These are phyloP conservation scores for Beauveria bassiana DNA, from an alignment of 2,329 filamentous ascomycete genomes.

Conservation along the genomic window DNA sequence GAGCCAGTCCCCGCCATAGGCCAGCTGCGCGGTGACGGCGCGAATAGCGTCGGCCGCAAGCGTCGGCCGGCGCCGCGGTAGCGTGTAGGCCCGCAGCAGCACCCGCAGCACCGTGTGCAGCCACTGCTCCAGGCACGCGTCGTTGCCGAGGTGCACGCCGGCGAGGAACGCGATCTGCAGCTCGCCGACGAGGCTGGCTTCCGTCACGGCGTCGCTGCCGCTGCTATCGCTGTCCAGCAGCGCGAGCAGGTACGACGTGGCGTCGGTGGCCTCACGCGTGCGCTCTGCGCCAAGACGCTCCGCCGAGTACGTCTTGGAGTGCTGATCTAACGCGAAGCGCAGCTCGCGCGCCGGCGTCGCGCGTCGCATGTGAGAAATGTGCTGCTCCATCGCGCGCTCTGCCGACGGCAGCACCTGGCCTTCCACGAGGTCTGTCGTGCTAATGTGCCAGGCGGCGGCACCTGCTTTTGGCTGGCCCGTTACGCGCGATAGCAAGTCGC, in stretches of 20 bases:
- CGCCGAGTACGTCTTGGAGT: slow-evolving; percentile 34
- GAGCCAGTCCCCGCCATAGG: slow-evolving; percentile 42
- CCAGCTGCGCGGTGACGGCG: slow-evolving; percentile 46
- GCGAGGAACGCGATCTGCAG: slow-evolving; percentile 53
- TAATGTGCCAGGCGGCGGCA: slow-evolving; percentile 41
- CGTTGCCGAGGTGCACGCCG: slow-evolving; percentile 50
- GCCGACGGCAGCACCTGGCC: slow-evolving; percentile 32
- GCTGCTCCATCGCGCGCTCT: slow-evolving; percentile 32
- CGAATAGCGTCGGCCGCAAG: slow-evolving; percentile 40
- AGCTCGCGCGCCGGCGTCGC: slow-evolving; percentile 33
- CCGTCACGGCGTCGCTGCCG: slow-evolving; percentile 16
- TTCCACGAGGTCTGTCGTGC: slow-evolving; percentile 44
- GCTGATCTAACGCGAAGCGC: slow-evolving; percentile 39
- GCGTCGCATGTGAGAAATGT: slow-evolving; percentile 26
- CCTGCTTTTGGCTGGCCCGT: slow-evolving; percentile 25
- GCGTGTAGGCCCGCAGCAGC: slow-evolving; percentile 41
- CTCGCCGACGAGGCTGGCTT: slow-evolving; percentile 47
- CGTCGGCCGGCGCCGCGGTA: slow-evolving; percentile 34
- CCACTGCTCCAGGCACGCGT: slow-evolving; percentile 55
- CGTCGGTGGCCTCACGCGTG: slow-evolving; percentile 38
- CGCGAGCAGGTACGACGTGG: slow-evolving; percentile 37
- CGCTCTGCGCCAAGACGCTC: slow-evolving; percentile 28
- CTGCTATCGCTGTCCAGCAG: slow-evolving; percentile 24
- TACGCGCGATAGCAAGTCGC: slow-evolving; percentile 37
- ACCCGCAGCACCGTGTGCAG: slow-evolving; percentile 46